Percentiles rank a stretch among this genome's conserved stretches.
Evolutionary conservation across 2,329 filamentous ascomycete genomes (phyloP).

Genomic region (Epichloe coenophiala): DNA sequence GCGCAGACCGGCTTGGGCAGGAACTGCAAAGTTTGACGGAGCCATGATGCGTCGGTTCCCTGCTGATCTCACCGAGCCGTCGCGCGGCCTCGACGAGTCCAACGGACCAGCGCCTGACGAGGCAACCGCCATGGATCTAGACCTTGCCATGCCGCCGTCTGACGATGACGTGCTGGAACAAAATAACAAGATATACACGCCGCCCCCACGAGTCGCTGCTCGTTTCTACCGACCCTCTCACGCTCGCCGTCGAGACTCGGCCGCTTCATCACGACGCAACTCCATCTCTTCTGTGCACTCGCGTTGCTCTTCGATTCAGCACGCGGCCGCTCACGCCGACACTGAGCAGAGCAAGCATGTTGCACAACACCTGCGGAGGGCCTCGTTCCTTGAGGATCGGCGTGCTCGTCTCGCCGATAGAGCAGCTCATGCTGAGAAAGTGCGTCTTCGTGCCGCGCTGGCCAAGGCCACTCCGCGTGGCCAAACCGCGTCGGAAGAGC

Average conservation of each 20-base stretch:
- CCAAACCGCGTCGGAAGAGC: conserved; percentile 56
- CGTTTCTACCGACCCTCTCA: conserved; percentile 60
- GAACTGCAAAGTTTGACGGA: background rate
- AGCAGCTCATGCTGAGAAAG: conserved; percentile 72
- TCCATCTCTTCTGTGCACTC: conserved; percentile 67
- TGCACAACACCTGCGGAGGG: conserved; percentile 65
- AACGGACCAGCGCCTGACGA: conserved; percentile 17
- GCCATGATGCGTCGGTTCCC: conserved; percentile 30
- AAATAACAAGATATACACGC: conserved; percentile 35
- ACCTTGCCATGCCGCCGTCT: conserved; percentile 25
- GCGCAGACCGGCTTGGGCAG: background rate
- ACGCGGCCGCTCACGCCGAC: conserved; percentile 33
- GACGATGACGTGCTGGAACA: conserved; percentile 23
- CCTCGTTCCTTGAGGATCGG: conserved; percentile 68
- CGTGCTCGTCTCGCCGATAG: conserved; percentile 68
- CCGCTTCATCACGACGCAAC: conserved; percentile 66
- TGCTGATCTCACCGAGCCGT: conserved; percentile 26
- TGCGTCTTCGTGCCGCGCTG: conserved; percentile 60
- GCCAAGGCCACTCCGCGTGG: conserved; percentile 57
- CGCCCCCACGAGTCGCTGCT: conserved; percentile 64
- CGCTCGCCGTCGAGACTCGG: conserved; percentile 58
- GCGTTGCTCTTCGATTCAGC: conserved; percentile 47
- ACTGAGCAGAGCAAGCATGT: conserved; percentile 62
- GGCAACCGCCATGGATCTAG: conserved; percentile 19
- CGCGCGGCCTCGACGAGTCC: conserved; percentile 26